phyloP scores from a whole-genome alignment of 805 yeast genomes.

The Metschnikowia noctiluminum region DNA sequence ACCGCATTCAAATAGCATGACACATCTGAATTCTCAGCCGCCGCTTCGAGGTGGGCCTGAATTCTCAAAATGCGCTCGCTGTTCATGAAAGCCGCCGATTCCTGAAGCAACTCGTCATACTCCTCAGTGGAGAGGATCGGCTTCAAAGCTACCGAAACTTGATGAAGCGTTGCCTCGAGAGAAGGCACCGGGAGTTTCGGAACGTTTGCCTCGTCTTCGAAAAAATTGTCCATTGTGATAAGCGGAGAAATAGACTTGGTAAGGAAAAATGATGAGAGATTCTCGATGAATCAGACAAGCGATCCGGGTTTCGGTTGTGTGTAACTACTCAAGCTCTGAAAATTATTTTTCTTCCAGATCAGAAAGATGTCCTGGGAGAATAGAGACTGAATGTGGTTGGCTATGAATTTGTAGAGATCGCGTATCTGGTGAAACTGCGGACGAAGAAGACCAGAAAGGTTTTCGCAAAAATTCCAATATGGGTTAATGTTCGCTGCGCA shows the following conservation, averaged over 20 bases:
- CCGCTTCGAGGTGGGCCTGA: conserved; percentile 52
- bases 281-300: background rate
- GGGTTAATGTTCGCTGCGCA: too few species aligned
- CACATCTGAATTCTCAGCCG: conserved; percentile 36
- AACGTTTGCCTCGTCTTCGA: conserved; percentile 39
- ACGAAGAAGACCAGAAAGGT: too few species aligned
- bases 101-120: conserved; percentile 40
- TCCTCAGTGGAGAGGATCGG: conserved; percentile 59
- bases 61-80: conserved; percentile 42
- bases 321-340: too few species aligned
- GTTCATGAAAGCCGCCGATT: conserved; percentile 44
- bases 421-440: too few species aligned
- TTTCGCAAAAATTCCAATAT: too few species aligned
- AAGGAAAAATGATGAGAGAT: too few species aligned
- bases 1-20: conserved; percentile 54
- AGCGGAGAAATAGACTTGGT: background rate
- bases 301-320: background rate
- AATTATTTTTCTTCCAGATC: too few species aligned
- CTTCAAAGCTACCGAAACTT: conserved; percentile 52
- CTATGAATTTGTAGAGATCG: too few species aligned
- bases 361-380: too few species aligned
- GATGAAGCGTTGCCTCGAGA: conserved; percentile 46
- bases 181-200: conserved; percentile 66
- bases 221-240: conserved; percentile 6
- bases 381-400: too few species aligned